phyloP scores from a whole-genome alignment of 2,329 filamentous ascomycete species.

The Aspergillus persii region DNA sequence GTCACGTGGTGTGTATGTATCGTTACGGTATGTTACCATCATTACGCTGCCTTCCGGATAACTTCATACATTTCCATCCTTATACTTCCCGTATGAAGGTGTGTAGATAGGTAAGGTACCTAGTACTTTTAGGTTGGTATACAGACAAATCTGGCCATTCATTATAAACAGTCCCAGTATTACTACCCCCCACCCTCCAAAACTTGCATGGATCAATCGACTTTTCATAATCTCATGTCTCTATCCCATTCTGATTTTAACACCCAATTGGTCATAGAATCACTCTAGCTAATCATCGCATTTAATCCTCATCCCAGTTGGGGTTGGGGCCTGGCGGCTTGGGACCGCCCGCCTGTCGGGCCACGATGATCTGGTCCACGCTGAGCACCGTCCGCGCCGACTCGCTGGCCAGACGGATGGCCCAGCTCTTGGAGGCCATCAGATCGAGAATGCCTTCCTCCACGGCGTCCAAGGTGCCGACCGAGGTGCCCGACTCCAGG shows the following conservation, averaged over 20 bases:
- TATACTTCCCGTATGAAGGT: too few species aligned
- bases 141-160: not conserved
- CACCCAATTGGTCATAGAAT: constrained; percentile 6
- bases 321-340: constrained; percentile 95
- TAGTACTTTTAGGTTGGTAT: too few species aligned
- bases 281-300: constrained; percentile 11
- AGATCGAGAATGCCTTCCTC: constrained; percentile 90
- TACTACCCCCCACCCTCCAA: not conserved
- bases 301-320: constrained; percentile 66
- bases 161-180: not conserved
- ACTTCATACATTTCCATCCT: too few species aligned
- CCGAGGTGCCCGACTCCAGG: constrained; percentile 80
- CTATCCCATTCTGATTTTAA: constrained; percentile 24
- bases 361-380: constrained; percentile 98
- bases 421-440: constrained; percentile 90
- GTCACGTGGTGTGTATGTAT: constrained; percentile 26
- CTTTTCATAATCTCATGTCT: constrained; percentile 34
- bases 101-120: too few species aligned
- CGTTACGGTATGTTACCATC: not conserved
- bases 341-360: constrained; percentile 91
- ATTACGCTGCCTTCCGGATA: too few species aligned
- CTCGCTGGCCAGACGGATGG: constrained; percentile 94
- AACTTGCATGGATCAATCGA: constrained; percentile 6
- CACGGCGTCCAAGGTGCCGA: constrained; percentile 79
- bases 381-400: constrained; percentile 89